These are phyloP conservation scores for Stachybotrys elegans DNA, from an alignment of 2,329 filamentous ascomycete genomes.

Conservation along the genomic window DNA sequence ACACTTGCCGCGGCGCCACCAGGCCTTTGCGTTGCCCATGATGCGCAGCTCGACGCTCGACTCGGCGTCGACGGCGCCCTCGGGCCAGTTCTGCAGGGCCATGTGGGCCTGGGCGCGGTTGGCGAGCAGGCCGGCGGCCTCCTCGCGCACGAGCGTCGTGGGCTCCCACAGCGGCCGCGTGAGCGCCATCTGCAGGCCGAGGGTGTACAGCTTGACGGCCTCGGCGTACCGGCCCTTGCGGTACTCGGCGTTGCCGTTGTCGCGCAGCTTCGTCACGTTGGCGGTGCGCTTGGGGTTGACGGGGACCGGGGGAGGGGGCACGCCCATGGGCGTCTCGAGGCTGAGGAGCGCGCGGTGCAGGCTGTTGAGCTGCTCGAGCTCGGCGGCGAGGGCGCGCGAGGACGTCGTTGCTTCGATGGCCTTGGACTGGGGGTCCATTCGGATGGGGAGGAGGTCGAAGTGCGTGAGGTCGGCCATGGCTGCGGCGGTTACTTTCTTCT, in stretches of 20 bases:
- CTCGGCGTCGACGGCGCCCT: conserved; percentile 83
- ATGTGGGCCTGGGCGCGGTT: conserved; percentile 91
- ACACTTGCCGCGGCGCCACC: conserved; percentile 84
- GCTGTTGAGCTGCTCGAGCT: conserved; percentile 70
- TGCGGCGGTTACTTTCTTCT: conserved; percentile 17
- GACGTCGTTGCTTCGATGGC: conserved; percentile 48
- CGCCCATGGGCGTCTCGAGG: conserved; percentile 45
- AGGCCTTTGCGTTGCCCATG: conserved; percentile 86
- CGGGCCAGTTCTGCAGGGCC: conserved; percentile 74
- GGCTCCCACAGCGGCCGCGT: conserved; percentile 79
- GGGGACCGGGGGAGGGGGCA: conserved; percentile 82
- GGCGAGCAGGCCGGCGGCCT: conserved; percentile 71
- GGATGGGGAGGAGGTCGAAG: conserved; percentile 78
- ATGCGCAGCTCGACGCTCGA: conserved; percentile 82
- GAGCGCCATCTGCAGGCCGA: conserved; percentile 88
- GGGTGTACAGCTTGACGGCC: conserved; percentile 73
- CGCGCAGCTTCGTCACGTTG: conserved; percentile 84
- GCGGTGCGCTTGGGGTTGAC: conserved; percentile 90
- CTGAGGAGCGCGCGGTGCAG: conserved; percentile 71
- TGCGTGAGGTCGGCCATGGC: conserved; percentile 59
- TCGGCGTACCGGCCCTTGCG: conserved; percentile 71
- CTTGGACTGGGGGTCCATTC: conserved; percentile 79
- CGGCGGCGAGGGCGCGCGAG: conserved; percentile 50
- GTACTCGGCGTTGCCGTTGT: conserved; percentile 77
- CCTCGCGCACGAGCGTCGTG: conserved; percentile 74